phyloP scores from a whole-genome alignment of 1,139 yeast genomes.

The Debaryomyces robertsiae region DNA sequence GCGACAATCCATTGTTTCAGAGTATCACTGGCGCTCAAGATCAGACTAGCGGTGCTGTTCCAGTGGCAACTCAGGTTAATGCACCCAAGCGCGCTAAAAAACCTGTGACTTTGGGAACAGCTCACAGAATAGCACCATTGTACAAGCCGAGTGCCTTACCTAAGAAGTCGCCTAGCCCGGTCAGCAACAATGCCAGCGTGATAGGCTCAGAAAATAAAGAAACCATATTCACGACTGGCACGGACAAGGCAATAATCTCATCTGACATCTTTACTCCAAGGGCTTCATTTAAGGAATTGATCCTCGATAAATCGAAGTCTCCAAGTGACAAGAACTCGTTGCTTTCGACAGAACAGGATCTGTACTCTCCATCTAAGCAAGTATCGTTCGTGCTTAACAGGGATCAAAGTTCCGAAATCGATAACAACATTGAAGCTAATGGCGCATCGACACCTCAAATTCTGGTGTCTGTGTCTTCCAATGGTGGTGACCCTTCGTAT shows the following conservation, averaged over 20 bases:
- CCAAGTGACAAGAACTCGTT: slow-evolving; percentile 13
- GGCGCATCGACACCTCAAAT: slow-evolving; percentile 16
- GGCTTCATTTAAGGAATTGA: slow-evolving; percentile 55
- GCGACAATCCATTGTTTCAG: slow-evolving; percentile 65
- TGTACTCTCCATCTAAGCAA: slow-evolving; percentile 27
- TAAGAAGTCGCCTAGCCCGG: slow-evolving; percentile 12
- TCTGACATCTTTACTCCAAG: slow-evolving; percentile 76
- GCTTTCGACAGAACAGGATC: slow-evolving; percentile 12
- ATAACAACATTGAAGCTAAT: slow-evolving; percentile 7
- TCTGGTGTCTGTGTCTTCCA: slow-evolving; percentile 11
- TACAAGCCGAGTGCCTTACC: slow-evolving; percentile 27
- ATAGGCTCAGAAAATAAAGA: slow-evolving; percentile 16
- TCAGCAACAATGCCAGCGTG: slow-evolving; percentile 4
- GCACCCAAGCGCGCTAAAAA: slow-evolving; percentile 49
- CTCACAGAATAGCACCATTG: slow-evolving; percentile 62
- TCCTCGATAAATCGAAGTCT: slow-evolving; percentile 48
- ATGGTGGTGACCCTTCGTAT: slow-evolving; percentile 30
- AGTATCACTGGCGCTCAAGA: slow-evolving; percentile 34
- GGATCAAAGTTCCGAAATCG: slow-evolving; percentile 13
- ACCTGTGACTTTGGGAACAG: slow-evolving; percentile 59
- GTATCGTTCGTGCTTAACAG: slow-evolving; percentile 38
- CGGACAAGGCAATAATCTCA: slow-evolving; percentile 68
- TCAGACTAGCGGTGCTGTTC: slow-evolving; percentile 24
- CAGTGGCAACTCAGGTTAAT: slow-evolving; percentile 55
- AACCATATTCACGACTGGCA: slow-evolving; percentile 32